Percentiles rank a stretch among this genome's conserved stretches.
Conservation (phyloP, 495 filamentous ascomycete species). For the Tirmania nivea region DNA sequence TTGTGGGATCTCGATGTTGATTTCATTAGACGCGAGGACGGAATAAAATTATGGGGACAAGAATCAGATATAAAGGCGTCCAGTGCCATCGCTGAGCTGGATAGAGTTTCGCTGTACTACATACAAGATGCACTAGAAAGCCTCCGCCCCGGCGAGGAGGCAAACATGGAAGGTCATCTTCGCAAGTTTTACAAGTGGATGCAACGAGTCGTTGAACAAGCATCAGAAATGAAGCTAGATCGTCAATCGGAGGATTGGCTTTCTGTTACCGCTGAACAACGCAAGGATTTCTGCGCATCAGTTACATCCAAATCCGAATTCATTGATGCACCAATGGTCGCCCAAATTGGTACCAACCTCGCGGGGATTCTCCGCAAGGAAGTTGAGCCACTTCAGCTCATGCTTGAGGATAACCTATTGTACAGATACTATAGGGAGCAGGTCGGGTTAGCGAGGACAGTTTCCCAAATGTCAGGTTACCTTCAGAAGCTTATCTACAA, state of each 20-base stretch:
- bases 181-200: not conserved
- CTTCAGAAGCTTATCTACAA: slow-evolving; percentile 2
- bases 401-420: not conserved
- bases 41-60: not conserved
- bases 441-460: not conserved
- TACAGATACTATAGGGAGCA: not conserved
- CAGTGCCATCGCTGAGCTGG: not conserved
- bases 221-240: not conserved
- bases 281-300: not conserved
- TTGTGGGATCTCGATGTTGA: not conserved
- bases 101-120: not conserved
- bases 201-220: not conserved
- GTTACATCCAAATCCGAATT: not conserved
- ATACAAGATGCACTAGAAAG: not conserved
- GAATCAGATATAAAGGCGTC: not conserved
- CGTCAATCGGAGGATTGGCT: not conserved
- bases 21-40: not conserved
- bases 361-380: not conserved
- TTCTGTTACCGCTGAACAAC: too few relatives aligned
- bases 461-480: not conserved
- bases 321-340: not conserved
- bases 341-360: not conserved
- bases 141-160: not conserved
- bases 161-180: not conserved
- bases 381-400: not conserved